A percentile compares a stretch with the other conserved stretches of the same genome.
These are phyloP conservation scores for Spizellomyces punctatus DNA, from an alignment of 192 early-diverging fungal genomes.

Conservation along the genomic window DNA sequence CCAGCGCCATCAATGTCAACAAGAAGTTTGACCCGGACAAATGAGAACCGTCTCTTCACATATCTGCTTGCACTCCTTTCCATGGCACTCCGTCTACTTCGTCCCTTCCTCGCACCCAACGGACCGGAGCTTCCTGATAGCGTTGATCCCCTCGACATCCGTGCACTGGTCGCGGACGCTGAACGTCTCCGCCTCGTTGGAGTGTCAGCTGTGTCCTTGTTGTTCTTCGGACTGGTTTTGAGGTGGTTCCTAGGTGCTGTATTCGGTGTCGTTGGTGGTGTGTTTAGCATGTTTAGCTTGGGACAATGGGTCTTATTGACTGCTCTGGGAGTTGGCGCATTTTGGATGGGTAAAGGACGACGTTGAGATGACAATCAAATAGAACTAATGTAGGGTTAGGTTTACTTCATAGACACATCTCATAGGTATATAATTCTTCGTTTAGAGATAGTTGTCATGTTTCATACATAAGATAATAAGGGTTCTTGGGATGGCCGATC, in stretches of 20 bases:
- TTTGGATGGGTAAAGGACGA: not conserved
- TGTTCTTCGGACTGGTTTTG: slow-evolving; percentile 13
- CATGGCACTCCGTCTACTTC: slow-evolving; percentile 28
- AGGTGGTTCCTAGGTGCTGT: not conserved
- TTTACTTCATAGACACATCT: no score
- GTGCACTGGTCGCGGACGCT: not conserved
- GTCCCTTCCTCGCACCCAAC: slow-evolving; percentile 26
- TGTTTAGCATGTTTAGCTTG: not conserved
- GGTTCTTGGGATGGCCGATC: no score
- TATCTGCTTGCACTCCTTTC: not conserved
- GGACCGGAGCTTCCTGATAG: slow-evolving; percentile 10
- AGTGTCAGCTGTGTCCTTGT: not conserved
- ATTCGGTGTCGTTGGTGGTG: slow-evolving; percentile 1
- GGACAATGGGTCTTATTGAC: slow-evolving; percentile 4
- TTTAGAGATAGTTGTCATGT: no score
- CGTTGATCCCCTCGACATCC: slow-evolving; percentile 19
- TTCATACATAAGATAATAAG: no score
- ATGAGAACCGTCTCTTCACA: not conserved
- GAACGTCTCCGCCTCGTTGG: slow-evolving; percentile 17
- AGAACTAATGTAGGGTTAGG: no score
- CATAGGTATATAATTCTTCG: no score
- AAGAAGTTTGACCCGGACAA: not conserved
- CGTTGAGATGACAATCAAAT: no score
- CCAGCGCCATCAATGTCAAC: not conserved
- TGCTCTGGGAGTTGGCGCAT: slow-evolving; percentile 5